Percentiles rank a stretch among this genome's conserved stretches.
Conservation (phyloP, 2,329 filamentous ascomycete species). For the Fusarium torreyae region DNA sequence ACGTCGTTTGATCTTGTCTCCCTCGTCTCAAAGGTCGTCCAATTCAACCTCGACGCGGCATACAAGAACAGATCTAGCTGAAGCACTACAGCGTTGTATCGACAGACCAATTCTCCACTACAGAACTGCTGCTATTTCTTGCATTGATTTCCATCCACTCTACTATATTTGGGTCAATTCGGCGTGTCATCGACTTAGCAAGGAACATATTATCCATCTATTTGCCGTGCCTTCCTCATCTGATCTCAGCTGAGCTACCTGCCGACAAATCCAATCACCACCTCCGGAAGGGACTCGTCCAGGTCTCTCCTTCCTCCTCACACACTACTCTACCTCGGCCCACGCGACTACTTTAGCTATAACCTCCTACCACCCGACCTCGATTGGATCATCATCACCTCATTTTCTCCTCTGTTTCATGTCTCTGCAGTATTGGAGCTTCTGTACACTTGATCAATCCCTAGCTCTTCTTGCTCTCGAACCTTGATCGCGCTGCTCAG, state of each 20-base stretch:
- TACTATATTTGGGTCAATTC: constrained; percentile 9
- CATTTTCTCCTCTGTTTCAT: constrained; percentile 37
- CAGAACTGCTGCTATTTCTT: constrained; percentile 6
- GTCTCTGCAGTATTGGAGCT: constrained; percentile 50
- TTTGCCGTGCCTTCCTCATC: constrained; percentile 23
- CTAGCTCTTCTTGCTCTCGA: constrained; percentile 21
- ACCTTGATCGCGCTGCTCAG: constrained; percentile 32
- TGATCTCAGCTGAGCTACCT: constrained; percentile 32
- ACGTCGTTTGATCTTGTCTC: constrained; percentile 20
- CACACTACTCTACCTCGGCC: constrained; percentile 36
- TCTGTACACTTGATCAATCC: constrained; percentile 30
- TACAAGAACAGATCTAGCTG: constrained; percentile 5
- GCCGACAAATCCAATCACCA: constrained; percentile 7
- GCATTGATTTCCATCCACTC: constrained; percentile 15
- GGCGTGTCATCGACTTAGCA: constrained; percentile 21
- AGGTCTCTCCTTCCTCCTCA: constrained; percentile 34
- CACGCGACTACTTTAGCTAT: constrained; percentile 23
- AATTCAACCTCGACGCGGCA: constrained; percentile 12
- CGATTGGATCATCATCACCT: constrained; percentile 29
- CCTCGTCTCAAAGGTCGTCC: constrained; percentile 9
- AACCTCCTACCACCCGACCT: constrained; percentile 10
- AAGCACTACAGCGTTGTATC: constrained; percentile 4
- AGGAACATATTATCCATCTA: constrained; percentile 25
- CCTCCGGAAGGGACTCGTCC: constrained; percentile 10
- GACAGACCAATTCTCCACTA: constrained; percentile 11